Base-by-base conservation (phyloP, 768 basidiomycete species). In the Amanita pseudoporphyria region DNA sequence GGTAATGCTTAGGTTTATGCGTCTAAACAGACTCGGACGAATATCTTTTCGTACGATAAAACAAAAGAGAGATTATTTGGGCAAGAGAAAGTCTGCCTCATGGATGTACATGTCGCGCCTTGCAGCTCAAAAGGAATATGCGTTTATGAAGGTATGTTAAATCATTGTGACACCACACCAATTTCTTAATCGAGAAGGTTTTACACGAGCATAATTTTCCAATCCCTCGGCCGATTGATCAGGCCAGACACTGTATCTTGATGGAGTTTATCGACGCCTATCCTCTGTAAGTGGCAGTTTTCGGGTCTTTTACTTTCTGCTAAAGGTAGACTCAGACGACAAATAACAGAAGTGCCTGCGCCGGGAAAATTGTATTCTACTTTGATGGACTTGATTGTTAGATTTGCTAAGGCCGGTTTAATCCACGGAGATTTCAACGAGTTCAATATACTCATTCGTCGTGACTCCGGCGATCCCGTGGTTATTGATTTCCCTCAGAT, bases 61-160 rank as follows among this genome's bases (percentile, higher is more conserved):
- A 67, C 77, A 84, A 58, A 98, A 98, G 62, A 75, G 96, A 52
- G 96, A 99, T 61, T 99, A 98, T 62, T 71, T 99, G 49, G 91
- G 94, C 19, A 95, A 93, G 65, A 79, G 96, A 36, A 92, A 92
- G 66, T 89, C 86, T 14, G 95, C 96, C 1, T 90, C 90, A 14
- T 99, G 96, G 96, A 96, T 98, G 93, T 98, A 97, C 67, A 90
- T 99, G 89, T 94, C 91, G 18, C 79, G 96, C 18, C 68, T 99
- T 40, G 86, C 94, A 14, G 96, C 96, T 7, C 86, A 95, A 69
- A 98, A 97, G 62, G 96, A 99, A 63, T 99, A 84, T 79, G 91
- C 90, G 1, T 99, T 98, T 65, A 95, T 99, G 90, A 97, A 96
- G 76, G 95, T 91, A 42, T 22, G 56, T 35, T 3, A 45, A 10